phyloP scores from a whole-genome alignment of 78 protist genomes.

The Diacronema lutheri region DNA sequence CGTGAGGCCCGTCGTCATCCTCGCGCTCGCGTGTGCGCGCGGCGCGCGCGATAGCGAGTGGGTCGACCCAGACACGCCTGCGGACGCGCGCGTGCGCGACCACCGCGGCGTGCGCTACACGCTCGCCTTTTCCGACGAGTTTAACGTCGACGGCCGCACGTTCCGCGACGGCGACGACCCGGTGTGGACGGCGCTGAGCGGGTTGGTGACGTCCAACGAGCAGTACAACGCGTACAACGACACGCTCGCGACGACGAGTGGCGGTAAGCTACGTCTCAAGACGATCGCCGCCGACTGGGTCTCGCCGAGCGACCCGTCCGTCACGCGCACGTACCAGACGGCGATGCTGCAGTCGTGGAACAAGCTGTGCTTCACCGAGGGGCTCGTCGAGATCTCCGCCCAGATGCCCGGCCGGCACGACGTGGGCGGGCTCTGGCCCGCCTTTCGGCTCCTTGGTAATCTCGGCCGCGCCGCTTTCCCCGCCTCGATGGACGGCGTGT shows the following conservation, averaged over 20 bases:
- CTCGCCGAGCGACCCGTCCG: background rate
- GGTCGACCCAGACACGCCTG: background rate
- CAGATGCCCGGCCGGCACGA: background rate
- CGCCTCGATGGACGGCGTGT: background rate
- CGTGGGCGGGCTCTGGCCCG: background rate
- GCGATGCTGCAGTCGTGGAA: background rate
- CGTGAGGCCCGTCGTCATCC: too few species aligned
- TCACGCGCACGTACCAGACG: background rate
- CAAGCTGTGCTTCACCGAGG: background rate
- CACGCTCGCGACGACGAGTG: background rate
- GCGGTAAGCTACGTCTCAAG: background rate
- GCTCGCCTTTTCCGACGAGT: background rate
- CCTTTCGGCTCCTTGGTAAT: background rate
- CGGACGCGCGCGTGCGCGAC: background rate
- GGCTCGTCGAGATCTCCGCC: background rate
- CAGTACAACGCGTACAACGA: too few species aligned
- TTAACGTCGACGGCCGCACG: background rate
- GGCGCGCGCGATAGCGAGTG: too few species aligned
- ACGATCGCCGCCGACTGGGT: background rate
- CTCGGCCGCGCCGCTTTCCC: background rate
- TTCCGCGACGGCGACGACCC: background rate
- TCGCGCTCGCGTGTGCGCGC: too few species aligned
- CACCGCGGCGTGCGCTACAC: background rate
- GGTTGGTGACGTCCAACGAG: too few species aligned
- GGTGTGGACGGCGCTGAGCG: too few species aligned